Percentiles rank a stretch among this genome's conserved stretches.
These are phyloP conservation scores for Sanghuangporus baumii DNA, from an alignment of 1,284 basidiomycete genomes.

Conservation along the genomic window DNA sequence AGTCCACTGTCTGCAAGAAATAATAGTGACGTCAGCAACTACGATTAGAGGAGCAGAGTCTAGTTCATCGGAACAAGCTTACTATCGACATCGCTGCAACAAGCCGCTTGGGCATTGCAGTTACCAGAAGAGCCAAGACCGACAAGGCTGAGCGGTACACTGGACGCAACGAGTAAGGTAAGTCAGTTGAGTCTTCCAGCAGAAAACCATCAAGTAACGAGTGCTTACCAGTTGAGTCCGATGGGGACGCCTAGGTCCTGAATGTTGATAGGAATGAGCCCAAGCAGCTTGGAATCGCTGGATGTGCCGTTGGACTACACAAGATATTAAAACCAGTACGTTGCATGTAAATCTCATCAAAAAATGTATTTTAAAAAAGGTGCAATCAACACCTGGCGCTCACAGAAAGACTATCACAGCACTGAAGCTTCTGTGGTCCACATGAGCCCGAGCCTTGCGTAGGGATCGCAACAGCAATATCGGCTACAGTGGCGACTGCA, in stretches of 20 bases:
- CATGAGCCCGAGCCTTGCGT: too few species aligned
- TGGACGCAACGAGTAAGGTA: background rate
- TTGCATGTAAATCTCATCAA: background rate
- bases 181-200: background rate
- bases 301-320: background rate
- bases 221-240: conserved; percentile 9
- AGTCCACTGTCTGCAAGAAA: background rate
- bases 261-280: background rate
- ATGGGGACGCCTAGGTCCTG: background rate
- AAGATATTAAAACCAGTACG: background rate
- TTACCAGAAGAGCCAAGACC: conserved; percentile 4
- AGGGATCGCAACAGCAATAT: too few species aligned
- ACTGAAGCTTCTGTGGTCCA: too few species aligned
- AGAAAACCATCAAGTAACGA: background rate
- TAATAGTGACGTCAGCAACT: background rate
- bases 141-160: conserved; percentile 2
- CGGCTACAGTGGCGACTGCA: too few species aligned
- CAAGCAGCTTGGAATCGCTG: background rate
- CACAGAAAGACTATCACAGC: too few species aligned
- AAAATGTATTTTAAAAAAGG: too few species aligned
- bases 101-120: conserved; percentile 6
- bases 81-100: conserved; percentile 4
- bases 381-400: too few species aligned
- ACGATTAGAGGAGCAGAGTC: background rate
- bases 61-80: background rate